Percentiles rank a stretch among this genome's conserved stretches.
phyloP scores from a whole-genome alignment of 345 rosid species.

The Syzygium grande region DNA sequence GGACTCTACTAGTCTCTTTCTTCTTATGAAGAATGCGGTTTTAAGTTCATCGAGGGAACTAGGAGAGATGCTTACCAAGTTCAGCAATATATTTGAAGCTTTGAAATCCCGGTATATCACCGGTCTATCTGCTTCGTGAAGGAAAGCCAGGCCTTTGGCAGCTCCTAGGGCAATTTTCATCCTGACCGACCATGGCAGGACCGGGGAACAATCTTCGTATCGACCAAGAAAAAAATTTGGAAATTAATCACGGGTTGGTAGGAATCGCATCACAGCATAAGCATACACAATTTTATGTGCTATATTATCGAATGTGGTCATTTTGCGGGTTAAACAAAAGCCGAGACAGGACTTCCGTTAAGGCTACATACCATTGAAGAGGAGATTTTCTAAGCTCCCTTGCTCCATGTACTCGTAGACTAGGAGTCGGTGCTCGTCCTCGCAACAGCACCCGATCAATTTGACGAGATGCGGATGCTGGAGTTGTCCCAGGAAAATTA shows the following conservation, averaged over 20 bases:
- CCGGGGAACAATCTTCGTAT: not conserved
- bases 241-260: not conserved
- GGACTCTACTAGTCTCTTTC: not conserved
- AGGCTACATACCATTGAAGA: conserved; percentile 47
- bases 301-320: not conserved
- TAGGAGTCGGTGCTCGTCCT: conserved; percentile 60
- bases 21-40: not conserved
- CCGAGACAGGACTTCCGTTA: not conserved
- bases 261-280: not conserved
- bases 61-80: conserved; percentile 33
- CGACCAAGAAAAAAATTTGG: not conserved
- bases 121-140: conserved; percentile 63
- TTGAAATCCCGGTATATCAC: conserved; percentile 77
- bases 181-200: conserved; percentile 63
- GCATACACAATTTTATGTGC: not conserved
- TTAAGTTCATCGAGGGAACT: not conserved
- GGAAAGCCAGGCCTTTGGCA: conserved; percentile 74
- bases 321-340: not conserved
- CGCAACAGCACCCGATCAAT: conserved; percentile 71
- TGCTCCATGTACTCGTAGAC: conserved; percentile 69
- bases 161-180: conserved; percentile 80
- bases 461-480: conserved; percentile 67
- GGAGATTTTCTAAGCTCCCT: conserved; percentile 74
- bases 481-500: conserved; percentile 73
- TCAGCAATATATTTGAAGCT: conserved; percentile 63